Percentiles rank a stretch among this genome's conserved stretches.
phyloP scores from a whole-genome alignment of 1,284 basidiomycete genomes.

The Dichomitus squalens region DNA sequence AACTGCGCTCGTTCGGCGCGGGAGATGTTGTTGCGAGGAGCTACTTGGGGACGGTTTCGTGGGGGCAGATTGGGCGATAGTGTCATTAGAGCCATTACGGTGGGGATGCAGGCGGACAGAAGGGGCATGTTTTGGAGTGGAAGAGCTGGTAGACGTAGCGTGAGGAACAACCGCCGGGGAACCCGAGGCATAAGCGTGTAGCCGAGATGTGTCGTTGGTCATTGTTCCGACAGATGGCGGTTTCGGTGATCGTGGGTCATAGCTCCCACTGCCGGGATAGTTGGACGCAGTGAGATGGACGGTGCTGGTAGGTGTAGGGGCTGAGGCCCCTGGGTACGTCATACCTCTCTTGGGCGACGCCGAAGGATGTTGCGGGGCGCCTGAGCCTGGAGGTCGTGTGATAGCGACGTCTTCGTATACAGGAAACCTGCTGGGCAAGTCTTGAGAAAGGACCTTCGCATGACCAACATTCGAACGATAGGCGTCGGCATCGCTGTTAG shows the following conservation, averaged over 20 bases:
- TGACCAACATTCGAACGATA: conserved; percentile 6
- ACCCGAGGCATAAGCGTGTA: conserved; percentile 18
- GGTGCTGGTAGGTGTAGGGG: conserved; percentile 6
- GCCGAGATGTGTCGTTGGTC: conserved; percentile 10
- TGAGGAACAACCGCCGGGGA: conserved; percentile 22
- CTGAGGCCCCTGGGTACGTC: conserved; percentile 24
- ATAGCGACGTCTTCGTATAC: conserved; percentile 14
- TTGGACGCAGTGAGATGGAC: conserved; percentile 14
- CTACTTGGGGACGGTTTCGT: conserved; percentile 28
- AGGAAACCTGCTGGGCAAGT: conserved; percentile 14
- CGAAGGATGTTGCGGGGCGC: conserved; percentile 4
- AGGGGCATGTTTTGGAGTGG: conserved; percentile 33
- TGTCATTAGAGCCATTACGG: conserved; percentile 36
- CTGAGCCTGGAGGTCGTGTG: not conserved
- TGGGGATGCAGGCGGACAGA: conserved; percentile 30
- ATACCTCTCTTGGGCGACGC: conserved; percentile 21
- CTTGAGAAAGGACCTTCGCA: conserved; percentile 7
- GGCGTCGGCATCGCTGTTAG: not conserved
- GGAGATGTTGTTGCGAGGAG: conserved; percentile 25
- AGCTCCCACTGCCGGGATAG: conserved; percentile 1
- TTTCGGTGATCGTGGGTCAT: conserved; percentile 21
- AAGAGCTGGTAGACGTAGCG: conserved; percentile 13
- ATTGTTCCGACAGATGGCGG: conserved; percentile 18
- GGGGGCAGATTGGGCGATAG: conserved; percentile 28
- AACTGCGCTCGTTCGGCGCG: conserved; percentile 25